Percentiles rank a stretch among this genome's conserved stretches.
These are phyloP conservation scores for Ballota nigra DNA, from an alignment of 257 asterid genomes.

Conservation along the genomic window DNA sequence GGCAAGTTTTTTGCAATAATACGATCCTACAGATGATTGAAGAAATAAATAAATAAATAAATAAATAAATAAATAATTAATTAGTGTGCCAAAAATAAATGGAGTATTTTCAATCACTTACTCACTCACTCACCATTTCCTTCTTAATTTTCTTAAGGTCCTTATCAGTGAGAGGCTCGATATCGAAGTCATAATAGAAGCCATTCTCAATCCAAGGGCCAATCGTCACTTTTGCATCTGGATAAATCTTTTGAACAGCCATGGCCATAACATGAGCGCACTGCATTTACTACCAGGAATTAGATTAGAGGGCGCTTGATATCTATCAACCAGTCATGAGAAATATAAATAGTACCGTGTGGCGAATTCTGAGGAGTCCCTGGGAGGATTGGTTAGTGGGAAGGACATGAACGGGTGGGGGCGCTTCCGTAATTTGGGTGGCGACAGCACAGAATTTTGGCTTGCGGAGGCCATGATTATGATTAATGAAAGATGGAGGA, in stretches of 20 bases:
- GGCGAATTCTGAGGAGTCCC: conserved; percentile 76
- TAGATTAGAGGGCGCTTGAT: too few species aligned
- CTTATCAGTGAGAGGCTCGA: conserved; percentile 87
- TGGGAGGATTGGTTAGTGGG: conserved; percentile 87
- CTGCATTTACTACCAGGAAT: too few species aligned
- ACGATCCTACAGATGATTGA: conserved; percentile 75
- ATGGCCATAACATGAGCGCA: conserved; percentile 99
- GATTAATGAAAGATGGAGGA: conserved; percentile 15
- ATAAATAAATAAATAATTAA: too few species aligned
- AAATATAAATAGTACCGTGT: too few species aligned
- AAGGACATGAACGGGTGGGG: conserved; percentile 43
- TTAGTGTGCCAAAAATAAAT: conserved; percentile 29
- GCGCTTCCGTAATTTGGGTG: conserved; percentile 42
- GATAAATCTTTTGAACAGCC: conserved; percentile 96
- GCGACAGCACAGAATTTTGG: conserved; percentile 54
- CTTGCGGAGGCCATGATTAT: conserved; percentile 15
- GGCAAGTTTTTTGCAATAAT: conserved; percentile 79
- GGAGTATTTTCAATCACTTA: too few species aligned
- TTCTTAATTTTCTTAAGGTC: conserved; percentile 91
- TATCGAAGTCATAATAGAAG: conserved; percentile 90
- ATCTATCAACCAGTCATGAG: too few species aligned
- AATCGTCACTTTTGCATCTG: conserved; percentile 89
- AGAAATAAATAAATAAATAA: conserved; percentile 38
- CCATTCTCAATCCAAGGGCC: conserved; percentile 99
- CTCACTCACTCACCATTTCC: conserved; percentile 99